Evolutionary conservation across 108 stramenopile genomes (phyloP), one percentile per base, ranked within the genome.

Genomic region (Skeletonema tropicum): DNA sequence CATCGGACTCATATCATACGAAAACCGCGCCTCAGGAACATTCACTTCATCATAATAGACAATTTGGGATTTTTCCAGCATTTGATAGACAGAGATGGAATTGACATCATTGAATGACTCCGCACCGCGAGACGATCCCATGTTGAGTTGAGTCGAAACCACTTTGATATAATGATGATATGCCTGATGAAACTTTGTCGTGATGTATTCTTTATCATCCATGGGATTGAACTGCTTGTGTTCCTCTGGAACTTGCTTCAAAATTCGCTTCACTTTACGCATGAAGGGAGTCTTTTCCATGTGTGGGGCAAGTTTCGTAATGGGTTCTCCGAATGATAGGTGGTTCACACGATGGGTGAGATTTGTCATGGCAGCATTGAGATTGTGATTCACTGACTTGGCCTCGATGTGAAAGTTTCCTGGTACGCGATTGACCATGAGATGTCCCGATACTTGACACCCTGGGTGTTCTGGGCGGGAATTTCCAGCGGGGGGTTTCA

Each of bases 361-460:
- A 71, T 98, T 98, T 2, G 97, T 94, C 90, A 94, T 93, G 71
- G 92, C 91, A 32, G 97, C 82, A 84, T 98, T 95, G 55, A 99
- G 62, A 71, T 87, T 86, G 79, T 98, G 97, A 68, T 91, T 87
- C 66, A 91, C 89, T n/a, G 93, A 94, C 66, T 89, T 92, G 61
- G 96, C 95, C 84, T 98, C 97, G 64, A 99, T 88, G 77, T 97
- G 97, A 80, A 99, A 97, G 74, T 98, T 99, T 1, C 98, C 98
- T 5, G 98, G 98, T 9, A 98, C 98, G 38, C 98, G 93, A 80
- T 98, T 97, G 23, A 98, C 95, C 84, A 89, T 86, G 19, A 94
- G 45, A 66, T 89, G 80, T 66, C 95, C 95, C 23, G 85, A 83
- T 21, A 96, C 89, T 75, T 90, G 87, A 76, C 97, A 97, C 5